Base-by-base conservation (phyloP, 2,329 filamentous ascomycete species). In the Claviceps fusiformis region DNA sequence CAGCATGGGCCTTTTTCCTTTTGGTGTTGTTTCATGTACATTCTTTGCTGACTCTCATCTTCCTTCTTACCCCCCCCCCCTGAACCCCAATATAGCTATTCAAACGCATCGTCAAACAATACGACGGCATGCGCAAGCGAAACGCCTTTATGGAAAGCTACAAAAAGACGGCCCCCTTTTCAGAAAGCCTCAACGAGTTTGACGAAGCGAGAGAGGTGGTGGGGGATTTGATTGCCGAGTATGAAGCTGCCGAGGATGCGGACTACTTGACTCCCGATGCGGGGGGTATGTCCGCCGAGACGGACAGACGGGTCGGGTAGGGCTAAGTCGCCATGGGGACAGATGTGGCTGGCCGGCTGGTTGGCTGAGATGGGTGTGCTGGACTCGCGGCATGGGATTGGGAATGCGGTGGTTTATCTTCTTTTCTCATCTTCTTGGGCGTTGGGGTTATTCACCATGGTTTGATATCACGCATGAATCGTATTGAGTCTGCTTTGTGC, bases 91-190 rank as follows among this genome's bases (percentile, higher is more conserved):
- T 11, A 31, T 17, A 86, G 73, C 79, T 98, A 10, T 98, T 98
- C 76, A 95, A 95, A 70, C 83, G 92, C 48, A 95, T 97, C 59
- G 81, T 96, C 15, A 81, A 82, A 59, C 92, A 95, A 67, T 98
- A 97, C 71, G 91, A 95, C 64, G 85, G 87, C 31, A 86, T 98
- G 76, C 82, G 93, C 56, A 97, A 97, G 73, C 87, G 92, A 53
- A 97, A 97, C 68, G 93, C 93, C 52, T 98, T 97, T 71, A 80
- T 98, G 65, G 93, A 98, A 63, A 84, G 83, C 50, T 98, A 98
- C 73, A 97, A 95, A 74, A 93, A 93, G 70, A 95, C 95, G 57
- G 86, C 89, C 0, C 89, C 91, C 1, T 98, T 98, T 70, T 79
- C 89, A 0, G 92, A 97, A 61, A 93, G 91, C 47, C 74, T 98